Conservation (phyloP, 345 rosid genomes). For the Cochlearia excelsa region DNA sequence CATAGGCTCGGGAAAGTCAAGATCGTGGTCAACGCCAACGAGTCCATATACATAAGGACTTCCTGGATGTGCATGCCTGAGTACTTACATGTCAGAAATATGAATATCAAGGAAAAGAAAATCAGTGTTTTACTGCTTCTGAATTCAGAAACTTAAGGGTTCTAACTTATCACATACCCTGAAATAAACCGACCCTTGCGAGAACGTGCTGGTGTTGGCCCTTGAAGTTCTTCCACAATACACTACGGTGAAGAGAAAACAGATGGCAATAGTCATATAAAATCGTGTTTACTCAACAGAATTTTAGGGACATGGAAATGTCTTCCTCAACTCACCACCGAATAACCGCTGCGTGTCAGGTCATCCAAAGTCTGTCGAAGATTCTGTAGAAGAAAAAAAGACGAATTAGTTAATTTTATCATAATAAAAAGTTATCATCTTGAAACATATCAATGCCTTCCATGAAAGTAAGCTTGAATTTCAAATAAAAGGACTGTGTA, state of each 20-base stretch:
- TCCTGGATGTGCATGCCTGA: conserved; percentile 99
- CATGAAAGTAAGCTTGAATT: conserved; percentile 10
- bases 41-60: conserved; percentile 98
- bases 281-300: conserved; percentile 3
- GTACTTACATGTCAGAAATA: conserved; percentile 44
- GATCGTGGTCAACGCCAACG: conserved; percentile 92
- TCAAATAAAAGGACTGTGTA: conserved; percentile 29
- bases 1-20: conserved; percentile 98
- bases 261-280: background rate
- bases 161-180: conserved; percentile 46
- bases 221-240: conserved; percentile 98
- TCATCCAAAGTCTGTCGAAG: conserved; percentile 98
- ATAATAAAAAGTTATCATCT: background rate
- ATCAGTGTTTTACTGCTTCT: background rate
- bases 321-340: conserved; percentile 72
- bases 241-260: conserved; percentile 46
- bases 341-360: conserved; percentile 73
- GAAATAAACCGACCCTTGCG: conserved; percentile 96
- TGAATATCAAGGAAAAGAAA: background rate
- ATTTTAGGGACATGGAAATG: background rate
- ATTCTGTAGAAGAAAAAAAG: conserved; percentile 56
- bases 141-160: background rate
- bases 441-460: conserved; percentile 11
- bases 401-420: background rate
- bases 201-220: conserved; percentile 90